Evolutionary conservation across 2,329 filamentous ascomycete genomes (phyloP), one percentile per base, ranked within the genome.

Genomic region (Alternaria sp.): DNA sequence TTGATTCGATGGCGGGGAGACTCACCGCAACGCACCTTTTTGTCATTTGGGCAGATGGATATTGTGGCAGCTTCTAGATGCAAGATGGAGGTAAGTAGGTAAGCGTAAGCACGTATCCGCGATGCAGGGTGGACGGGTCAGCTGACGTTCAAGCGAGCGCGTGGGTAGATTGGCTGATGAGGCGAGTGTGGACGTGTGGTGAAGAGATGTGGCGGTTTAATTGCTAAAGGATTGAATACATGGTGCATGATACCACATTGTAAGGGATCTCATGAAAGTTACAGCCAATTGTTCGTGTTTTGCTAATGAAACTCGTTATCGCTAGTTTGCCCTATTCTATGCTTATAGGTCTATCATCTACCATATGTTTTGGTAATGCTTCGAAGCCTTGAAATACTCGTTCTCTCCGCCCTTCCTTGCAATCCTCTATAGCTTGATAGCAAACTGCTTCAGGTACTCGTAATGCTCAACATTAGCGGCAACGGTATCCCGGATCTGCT

Each of bases 381-480:
- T 8, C 33, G 26, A 51, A 10, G 12, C 14, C 6, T 21, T 33
- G 26, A 15, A n/a, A 14, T 9, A 33, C 8, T 15, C 28, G 3
- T 53, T 20, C 12, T 7, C 11, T n/a, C 14, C 14, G 1, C 5
- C 10, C 21, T 28, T 9, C 6, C 14, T 33, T 6, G 2, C 9
- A 18, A 11, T 25, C 1, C 9, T 25, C 46, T 70, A 73, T 8
- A 76, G 58, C 79, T 87, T 87, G 74, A 93, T 84, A 64, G 89
- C 89, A 81, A 93, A 96, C 73, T 88, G 86, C 86, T 92, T 94
- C 79, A 96, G 82, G 77, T 94, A 93, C 80, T 95, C 91, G 78
- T 96, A 96, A 76, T 93, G 86, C 55, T 85, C 84, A 51, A 92
- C 82, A 73, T 93, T 94, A 58, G 87, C 89, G 64, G 92, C 86